Percentiles rank a stretch among this genome's conserved stretches.
These are phyloP conservation scores for Plasmodium billcollinsi DNA, from an alignment of 169 alveolate genomes.

Conservation along the genomic window DNA sequence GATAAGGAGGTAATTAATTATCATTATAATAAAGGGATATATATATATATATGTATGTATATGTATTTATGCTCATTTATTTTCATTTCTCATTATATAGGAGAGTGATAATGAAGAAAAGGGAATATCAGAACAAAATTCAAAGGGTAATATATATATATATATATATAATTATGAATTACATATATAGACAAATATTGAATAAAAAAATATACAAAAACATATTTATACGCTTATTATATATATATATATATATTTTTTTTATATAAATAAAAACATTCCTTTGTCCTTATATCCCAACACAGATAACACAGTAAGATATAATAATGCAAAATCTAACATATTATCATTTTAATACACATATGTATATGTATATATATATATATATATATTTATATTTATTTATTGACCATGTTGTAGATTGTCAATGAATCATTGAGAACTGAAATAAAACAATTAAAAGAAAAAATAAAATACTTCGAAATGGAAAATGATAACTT, in stretches of 20 bases:
- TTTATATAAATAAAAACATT: no score
- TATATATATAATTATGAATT: neutral
- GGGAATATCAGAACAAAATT: slow-evolving; percentile 8
- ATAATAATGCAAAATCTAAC: neutral
- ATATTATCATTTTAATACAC: neutral
- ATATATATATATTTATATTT: neutral
- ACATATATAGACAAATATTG: no score
- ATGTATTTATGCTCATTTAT: neutral
- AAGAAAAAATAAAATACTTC: slow-evolving; percentile 56
- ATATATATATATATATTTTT: no score
- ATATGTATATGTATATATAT: neutral
- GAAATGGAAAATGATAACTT: slow-evolving; percentile 73
- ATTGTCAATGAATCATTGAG: slow-evolving; percentile 28
- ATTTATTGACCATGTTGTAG: slow-evolving; percentile 1
- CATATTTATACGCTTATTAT: no score
- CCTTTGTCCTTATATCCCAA: no score
- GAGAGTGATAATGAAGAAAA: slow-evolving; percentile 39
- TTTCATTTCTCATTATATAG: slow-evolving; percentile 11
- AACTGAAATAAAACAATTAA: slow-evolving; percentile 68
- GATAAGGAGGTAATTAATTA: slow-evolving; percentile 52
- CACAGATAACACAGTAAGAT: no score
- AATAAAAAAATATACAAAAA: no score
- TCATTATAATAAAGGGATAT: neutral
- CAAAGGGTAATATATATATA: slow-evolving; percentile 34
- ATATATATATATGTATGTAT: neutral